Base-by-base conservation (phyloP, 495 filamentous ascomycete species). In the Lineolata rhizophorae region DNA sequence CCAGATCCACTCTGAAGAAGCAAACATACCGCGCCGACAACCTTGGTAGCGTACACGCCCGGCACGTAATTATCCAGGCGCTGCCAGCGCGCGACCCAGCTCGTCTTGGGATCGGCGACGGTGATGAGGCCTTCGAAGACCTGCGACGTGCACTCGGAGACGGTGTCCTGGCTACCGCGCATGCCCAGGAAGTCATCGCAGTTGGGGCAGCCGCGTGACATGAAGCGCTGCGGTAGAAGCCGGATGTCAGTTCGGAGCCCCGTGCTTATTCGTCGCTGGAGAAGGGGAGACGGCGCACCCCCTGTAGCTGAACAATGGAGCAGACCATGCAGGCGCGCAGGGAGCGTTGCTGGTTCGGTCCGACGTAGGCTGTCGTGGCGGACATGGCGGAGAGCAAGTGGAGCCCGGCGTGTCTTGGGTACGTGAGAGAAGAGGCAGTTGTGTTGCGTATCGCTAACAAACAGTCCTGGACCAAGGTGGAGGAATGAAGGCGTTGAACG, bases 281-380 rank as follows among this genome's bases (percentile, higher is more conserved):
- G 30, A 5, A 19, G 14, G 8, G 5, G 19, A 10, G 19, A 8
- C 8, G 18, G 10, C 30, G 15, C 14, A 32, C 30, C 13, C 10
- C 12, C 10, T 35, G 21, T 5, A 9, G 8, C 5, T 10, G 32
- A 12, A 35, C 16, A 22, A 35, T 35, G 25, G 32, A 35, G 32
- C 32, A 35, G 21, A 35, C 18, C 22, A 35, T 35, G 32, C 32
- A 35, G 24, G 32, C 32, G 21, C 32, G 32, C 16, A 20, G 30
- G 30, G 8, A 9, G 30, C 30, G 30, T 6, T 9, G 6, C 9
- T 8, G 10, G 28, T 6, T 6, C 9, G 28, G 28, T 6, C 9
- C 9, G 28, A 30, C 15, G 28, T 8, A 8, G 28, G 28, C 8
- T 26, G 22, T 12, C 22, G 12, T 26, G 22, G n/a, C n/a, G n/a